Evolutionary conservation across 768 basidiomycete genomes (phyloP).

Genomic region (Tylopilus cervinicoccineus): DNA sequence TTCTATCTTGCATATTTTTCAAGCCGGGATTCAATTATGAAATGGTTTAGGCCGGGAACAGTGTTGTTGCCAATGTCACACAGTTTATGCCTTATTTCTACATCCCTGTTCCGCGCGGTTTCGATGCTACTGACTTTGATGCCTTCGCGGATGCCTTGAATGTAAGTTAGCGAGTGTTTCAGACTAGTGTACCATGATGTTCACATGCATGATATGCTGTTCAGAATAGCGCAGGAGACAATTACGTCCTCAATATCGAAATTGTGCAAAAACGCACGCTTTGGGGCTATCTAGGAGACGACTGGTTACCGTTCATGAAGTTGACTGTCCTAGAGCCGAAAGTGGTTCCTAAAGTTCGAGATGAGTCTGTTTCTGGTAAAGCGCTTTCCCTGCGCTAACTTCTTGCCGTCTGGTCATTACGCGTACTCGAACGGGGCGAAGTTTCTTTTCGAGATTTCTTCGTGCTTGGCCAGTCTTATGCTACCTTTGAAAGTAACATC

Average conservation of each 20-base stretch:
- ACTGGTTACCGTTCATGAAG: constrained; percentile 77
- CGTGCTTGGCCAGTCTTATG: constrained; percentile 38
- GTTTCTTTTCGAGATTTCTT: constrained; percentile 62
- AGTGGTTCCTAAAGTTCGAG: constrained; percentile 84
- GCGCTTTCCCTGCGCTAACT: constrained; percentile 10
- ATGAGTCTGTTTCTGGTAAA: constrained; percentile 49
- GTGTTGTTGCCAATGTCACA: constrained; percentile 78
- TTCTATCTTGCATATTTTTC: not conserved
- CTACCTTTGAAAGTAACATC: constrained; percentile 94
- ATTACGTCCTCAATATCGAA: constrained; percentile 49
- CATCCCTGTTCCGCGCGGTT: constrained; percentile 81
- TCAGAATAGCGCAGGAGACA: constrained; percentile 27
- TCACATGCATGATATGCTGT: constrained; percentile 2
- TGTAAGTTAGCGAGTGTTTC: constrained; percentile 40
- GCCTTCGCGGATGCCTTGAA: constrained; percentile 71
- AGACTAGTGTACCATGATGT: not conserved
- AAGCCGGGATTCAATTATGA: constrained; percentile 1
- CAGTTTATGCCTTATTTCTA: constrained; percentile 94
- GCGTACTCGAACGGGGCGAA: constrained; percentile 72
- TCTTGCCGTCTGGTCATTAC: constrained; percentile 34
- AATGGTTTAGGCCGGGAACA: constrained; percentile 67
- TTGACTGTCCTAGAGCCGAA: constrained; percentile 71
- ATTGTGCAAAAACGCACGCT: constrained; percentile 66
- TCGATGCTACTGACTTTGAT: constrained; percentile 60
- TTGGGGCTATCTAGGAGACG: constrained; percentile 88